Conservation (phyloP, 805 yeast species). For the Pichia cabralensis region DNA sequence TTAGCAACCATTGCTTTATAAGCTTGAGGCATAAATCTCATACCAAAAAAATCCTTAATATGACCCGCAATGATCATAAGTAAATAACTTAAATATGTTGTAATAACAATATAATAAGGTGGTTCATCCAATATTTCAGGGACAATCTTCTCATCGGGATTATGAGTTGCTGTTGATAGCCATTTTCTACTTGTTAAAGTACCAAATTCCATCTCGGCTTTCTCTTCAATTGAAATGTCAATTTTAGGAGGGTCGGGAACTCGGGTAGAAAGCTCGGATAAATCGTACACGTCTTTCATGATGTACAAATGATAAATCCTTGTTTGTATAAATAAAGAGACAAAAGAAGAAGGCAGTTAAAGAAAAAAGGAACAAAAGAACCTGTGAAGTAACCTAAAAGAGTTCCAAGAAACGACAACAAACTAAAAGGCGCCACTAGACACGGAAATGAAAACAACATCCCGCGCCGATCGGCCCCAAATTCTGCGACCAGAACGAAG, state of each 20-base stretch:
- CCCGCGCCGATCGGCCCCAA: too few relatives aligned
- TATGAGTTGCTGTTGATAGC: slow-evolving; percentile 50
- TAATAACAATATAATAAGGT: slow-evolving; percentile 65
- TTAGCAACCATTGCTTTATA: slow-evolving; percentile 60
- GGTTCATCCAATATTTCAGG: slow-evolving; percentile 74
- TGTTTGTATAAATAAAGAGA: too few relatives aligned
- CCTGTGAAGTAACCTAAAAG: too few relatives aligned
- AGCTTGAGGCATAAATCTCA: slow-evolving; percentile 54
- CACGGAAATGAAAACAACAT: too few relatives aligned
- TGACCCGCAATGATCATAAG: slow-evolving; percentile 84
- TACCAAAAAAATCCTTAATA: slow-evolving; percentile 79
- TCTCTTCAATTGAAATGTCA: slow-evolving; percentile 24
- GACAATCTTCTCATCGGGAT: slow-evolving; percentile 47
- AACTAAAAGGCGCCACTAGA: too few relatives aligned
- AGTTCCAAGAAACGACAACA: too few relatives aligned
- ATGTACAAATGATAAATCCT: too few relatives aligned
- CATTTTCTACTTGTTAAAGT: slow-evolving; percentile 52
- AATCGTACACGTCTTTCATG: slow-evolving; percentile 5
- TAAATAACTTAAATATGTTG: slow-evolving; percentile 80
- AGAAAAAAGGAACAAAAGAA: too few relatives aligned
- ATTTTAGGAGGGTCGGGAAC: slow-evolving; percentile 28
- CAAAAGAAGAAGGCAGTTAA: too few relatives aligned
- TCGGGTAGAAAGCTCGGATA: slow-evolving; percentile 7
- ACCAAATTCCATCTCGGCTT: slow-evolving; percentile 65
- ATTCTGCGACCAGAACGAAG: too few relatives aligned